Evolutionary conservation across 116 monocot species (phyloP).

Genomic region (Iris pallida): DNA sequence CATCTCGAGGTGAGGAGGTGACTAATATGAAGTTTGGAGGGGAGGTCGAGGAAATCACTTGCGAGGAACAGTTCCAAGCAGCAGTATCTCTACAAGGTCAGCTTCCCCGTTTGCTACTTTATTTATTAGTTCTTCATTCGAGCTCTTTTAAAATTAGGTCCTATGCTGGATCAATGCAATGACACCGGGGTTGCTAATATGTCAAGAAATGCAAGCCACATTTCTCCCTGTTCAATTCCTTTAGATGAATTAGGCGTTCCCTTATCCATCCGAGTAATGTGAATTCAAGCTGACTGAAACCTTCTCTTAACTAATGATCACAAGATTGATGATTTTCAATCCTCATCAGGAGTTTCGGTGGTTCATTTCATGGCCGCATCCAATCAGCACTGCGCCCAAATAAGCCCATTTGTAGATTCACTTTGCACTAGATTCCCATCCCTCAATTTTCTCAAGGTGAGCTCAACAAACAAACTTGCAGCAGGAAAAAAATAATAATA

Average conservation of each 20-base stretch:
- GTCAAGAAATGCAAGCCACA: not conserved
- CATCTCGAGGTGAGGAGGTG: slow-evolving; percentile 63
- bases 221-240: not conserved
- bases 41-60: slow-evolving; percentile 56
- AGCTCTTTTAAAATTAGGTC: too few species aligned
- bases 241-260: not conserved
- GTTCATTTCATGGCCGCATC: slow-evolving; percentile 51
- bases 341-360: slow-evolving; percentile 53
- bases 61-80: slow-evolving; percentile 45
- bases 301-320: not conserved
- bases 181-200: not conserved
- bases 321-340: not conserved
- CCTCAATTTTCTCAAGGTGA: slow-evolving; percentile 82
- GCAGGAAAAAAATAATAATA: not conserved
- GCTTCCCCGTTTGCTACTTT: not conserved
- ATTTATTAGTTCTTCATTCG: too few species aligned
- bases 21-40: slow-evolving; percentile 83
- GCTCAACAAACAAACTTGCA: too few species aligned
- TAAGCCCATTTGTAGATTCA: slow-evolving; percentile 46
- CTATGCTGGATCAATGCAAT: not conserved
- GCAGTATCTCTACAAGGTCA: slow-evolving; percentile 62
- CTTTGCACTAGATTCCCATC: slow-evolving; percentile 69
- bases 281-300: not conserved
- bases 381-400: slow-evolving; percentile 48
- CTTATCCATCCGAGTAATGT: not conserved